These are phyloP conservation scores for Mrakia gelida DNA, from an alignment of 768 basidiomycete genomes.

Conservation along the genomic window DNA sequence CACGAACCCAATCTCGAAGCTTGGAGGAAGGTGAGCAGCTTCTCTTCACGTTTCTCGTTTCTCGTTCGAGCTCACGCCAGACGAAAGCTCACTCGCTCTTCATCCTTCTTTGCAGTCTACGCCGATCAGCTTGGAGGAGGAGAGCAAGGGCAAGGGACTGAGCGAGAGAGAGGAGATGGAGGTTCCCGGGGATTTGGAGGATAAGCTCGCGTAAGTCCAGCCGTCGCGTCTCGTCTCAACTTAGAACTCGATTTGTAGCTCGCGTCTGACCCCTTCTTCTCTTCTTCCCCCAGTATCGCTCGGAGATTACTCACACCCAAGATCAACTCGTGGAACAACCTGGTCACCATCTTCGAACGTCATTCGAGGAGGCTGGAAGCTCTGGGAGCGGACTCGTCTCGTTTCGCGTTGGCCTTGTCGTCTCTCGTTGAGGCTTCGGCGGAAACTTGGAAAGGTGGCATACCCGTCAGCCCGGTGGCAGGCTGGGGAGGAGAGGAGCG, in stretches of 20 bases:
- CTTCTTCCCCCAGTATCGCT: slow-evolving; percentile 54
- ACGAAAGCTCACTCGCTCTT: not conserved
- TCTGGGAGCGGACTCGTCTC: slow-evolving; percentile 79
- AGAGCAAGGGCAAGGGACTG: slow-evolving; percentile 53
- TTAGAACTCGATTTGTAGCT: slow-evolving; percentile 5
- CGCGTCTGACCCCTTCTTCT: not conserved
- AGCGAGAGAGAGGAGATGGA: slow-evolving; percentile 71
- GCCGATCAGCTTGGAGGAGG: slow-evolving; percentile 74
- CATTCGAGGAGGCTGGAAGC: slow-evolving; percentile 85
- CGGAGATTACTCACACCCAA: slow-evolving; percentile 68
- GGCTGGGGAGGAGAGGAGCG: slow-evolving; percentile 44
- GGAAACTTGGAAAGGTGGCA: slow-evolving; percentile 41
- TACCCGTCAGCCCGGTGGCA: slow-evolving; percentile 6
- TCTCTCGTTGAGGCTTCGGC: slow-evolving; percentile 70
- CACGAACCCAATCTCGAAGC: slow-evolving; percentile 76
- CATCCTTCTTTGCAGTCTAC: slow-evolving; percentile 46
- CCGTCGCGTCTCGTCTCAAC: not conserved
- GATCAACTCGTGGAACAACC: slow-evolving; percentile 87
- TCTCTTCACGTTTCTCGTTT: not conserved
- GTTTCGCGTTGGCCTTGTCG: slow-evolving; percentile 75
- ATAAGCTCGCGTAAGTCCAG: slow-evolving; percentile 65
- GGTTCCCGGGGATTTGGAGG: slow-evolving; percentile 86
- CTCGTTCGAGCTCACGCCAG: not conserved
- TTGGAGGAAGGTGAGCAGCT: slow-evolving; percentile 63
- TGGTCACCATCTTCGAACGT: slow-evolving; percentile 80